Percentiles rank a stretch among this genome's conserved stretches.
phyloP scores from a whole-genome alignment of 2,329 filamentous ascomycete species.

The Penicillium sp. region DNA sequence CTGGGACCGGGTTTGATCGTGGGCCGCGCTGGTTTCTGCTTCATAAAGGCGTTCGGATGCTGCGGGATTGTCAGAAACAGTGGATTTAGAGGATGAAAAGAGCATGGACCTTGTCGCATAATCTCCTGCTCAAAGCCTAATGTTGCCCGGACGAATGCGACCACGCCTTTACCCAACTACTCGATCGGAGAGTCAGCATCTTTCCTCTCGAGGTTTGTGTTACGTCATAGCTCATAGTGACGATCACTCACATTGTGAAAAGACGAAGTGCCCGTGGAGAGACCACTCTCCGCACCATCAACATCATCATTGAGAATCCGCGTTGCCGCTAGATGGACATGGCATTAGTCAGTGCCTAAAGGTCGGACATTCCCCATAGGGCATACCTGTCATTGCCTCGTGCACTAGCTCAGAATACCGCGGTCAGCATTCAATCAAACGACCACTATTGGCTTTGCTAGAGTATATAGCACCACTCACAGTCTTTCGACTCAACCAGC shows the following conservation, averaged over 20 bases:
- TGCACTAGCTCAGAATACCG: conserved; percentile 31
- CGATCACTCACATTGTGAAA: conserved; percentile 69
- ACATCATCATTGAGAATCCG: conserved; percentile 90
- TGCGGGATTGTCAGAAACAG: conserved; percentile 30
- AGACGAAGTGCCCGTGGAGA: conserved; percentile 72
- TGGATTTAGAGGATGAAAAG: background rate
- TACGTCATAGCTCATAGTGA: conserved; percentile 10
- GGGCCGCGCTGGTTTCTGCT: conserved; percentile 73
- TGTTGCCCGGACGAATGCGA: conserved; percentile 80
- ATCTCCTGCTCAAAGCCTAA: conserved; percentile 89
- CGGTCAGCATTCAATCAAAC: conserved; percentile 20
- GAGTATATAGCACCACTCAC: conserved; percentile 32
- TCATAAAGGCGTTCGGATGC: conserved; percentile 70
- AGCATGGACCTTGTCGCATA: conserved; percentile 67
- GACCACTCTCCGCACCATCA: conserved; percentile 71
- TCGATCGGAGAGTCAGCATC: conserved; percentile 5
- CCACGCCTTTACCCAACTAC: conserved; percentile 74
- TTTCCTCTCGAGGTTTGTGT: background rate
- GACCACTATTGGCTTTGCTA: background rate
- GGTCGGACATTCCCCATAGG: background rate
- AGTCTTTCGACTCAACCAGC: conserved; percentile 56
- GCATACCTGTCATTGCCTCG: conserved; percentile 47
- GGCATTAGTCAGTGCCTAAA: background rate
- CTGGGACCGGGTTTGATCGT: conserved; percentile 73
- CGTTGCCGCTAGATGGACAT: conserved; percentile 55